Conservation (phyloP, 257 asterid species). For the Knoxia roxburghii region DNA sequence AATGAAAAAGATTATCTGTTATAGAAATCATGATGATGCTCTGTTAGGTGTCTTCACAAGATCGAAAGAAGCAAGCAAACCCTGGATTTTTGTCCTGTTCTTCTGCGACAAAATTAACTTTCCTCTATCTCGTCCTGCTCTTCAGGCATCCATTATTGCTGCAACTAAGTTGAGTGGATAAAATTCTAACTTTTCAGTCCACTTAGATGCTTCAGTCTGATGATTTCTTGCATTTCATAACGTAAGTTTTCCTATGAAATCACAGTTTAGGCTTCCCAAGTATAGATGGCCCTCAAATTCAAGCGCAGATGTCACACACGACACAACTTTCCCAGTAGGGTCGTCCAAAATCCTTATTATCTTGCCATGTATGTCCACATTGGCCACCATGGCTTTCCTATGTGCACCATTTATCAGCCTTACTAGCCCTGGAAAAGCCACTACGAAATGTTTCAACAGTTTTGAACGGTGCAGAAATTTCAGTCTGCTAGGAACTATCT, state of each 20-base stretch:
- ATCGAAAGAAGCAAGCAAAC: background rate
- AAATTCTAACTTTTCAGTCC: no score
- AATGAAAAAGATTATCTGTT: background rate
- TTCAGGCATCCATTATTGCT: background rate
- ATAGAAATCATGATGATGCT: no score
- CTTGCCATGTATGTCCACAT: conserved; percentile 51
- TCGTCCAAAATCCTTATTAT: conserved; percentile 47
- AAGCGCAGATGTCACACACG: conserved; percentile 55
- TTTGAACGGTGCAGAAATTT: conserved; percentile 31
- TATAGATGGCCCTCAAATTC: conserved; percentile 63
- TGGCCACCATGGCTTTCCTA: conserved; percentile 46
- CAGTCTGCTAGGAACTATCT: conserved; percentile 29
- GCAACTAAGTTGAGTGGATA: background rate
- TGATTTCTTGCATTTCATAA: background rate
- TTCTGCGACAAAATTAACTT: no score
- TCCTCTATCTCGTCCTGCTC: background rate
- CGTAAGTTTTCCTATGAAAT: conserved; percentile 55
- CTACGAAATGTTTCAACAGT: conserved; percentile 23
- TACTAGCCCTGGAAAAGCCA: conserved; percentile 21
- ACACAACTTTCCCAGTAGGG: conserved; percentile 56
- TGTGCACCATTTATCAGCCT: conserved; percentile 4
- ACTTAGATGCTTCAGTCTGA: no score
- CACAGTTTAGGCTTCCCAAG: conserved; percentile 50
- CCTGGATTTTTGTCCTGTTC: no score
- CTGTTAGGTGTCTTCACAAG: background rate